phyloP scores from a whole-genome alignment of 495 filamentous ascomycete genomes.

The Viridothelium virens region DNA sequence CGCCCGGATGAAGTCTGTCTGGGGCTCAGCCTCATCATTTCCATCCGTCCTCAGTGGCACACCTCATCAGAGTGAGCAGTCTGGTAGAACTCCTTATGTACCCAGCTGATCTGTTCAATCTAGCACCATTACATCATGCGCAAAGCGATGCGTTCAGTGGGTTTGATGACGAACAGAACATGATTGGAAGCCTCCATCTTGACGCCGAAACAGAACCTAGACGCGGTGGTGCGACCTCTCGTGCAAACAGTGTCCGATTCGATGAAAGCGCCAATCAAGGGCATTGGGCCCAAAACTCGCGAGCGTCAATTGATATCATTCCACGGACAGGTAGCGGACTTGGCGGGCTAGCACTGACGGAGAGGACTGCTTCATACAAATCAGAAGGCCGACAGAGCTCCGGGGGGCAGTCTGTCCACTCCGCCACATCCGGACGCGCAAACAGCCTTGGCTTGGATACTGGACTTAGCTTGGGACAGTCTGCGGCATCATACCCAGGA shows the following conservation, averaged over 20 bases:
- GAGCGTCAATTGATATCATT: conserved; percentile 71
- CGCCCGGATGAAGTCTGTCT: conserved; percentile 73
- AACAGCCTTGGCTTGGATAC: conserved; percentile 78
- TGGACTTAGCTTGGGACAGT: conserved; percentile 55
- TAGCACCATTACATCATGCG: conserved; percentile 68
- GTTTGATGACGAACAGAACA: conserved; percentile 69
- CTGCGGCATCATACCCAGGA: conserved; percentile 56
- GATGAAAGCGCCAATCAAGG: conserved; percentile 93
- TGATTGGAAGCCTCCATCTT: conserved; percentile 67
- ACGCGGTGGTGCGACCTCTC: conserved; percentile 65
- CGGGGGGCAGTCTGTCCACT: conserved; percentile 67
- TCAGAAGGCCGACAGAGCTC: conserved; percentile 96
- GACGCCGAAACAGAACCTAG: conserved; percentile 87
- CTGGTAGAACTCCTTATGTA: conserved; percentile 10
- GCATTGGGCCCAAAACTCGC: conserved; percentile 73
- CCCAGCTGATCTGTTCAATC: conserved; percentile 7
- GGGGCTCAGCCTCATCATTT: conserved; percentile 73
- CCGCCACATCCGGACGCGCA: conserved; percentile 58
- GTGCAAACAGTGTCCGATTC: conserved; percentile 97
- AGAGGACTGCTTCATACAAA: conserved; percentile 85
- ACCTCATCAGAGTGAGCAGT: conserved; percentile 64
- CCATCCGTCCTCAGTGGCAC: conserved; percentile 59
- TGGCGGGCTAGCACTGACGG: conserved; percentile 74
- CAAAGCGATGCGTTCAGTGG: conserved; percentile 70
- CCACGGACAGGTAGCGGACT: conserved; percentile 74